Conservation (phyloP, 1,139 yeast genomes). For the Geotrichum cucujoidarum region DNA sequence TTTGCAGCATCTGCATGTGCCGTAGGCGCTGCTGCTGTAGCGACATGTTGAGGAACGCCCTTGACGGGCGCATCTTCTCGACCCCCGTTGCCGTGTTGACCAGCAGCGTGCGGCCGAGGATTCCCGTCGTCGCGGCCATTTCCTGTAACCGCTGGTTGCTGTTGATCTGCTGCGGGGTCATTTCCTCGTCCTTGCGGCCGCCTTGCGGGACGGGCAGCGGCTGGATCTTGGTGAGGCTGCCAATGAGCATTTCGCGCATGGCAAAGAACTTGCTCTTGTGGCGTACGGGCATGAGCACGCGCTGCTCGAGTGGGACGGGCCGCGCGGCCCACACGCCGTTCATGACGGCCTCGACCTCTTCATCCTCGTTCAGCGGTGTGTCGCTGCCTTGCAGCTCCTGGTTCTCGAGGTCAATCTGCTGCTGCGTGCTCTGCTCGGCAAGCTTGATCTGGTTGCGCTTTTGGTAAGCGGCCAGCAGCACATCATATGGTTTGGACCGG, state of each 20-base stretch:
- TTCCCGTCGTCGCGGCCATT: constrained; percentile 35
- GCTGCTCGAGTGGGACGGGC: constrained; percentile 78
- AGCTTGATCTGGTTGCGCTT: constrained; percentile 85
- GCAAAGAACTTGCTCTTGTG: constrained; percentile 67
- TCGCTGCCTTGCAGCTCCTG: constrained; percentile 28
- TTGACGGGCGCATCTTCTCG: constrained; percentile 34
- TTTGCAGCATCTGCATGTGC: constrained; percentile 21
- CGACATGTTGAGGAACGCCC: constrained; percentile 28
- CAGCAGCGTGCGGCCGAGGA: constrained; percentile 36
- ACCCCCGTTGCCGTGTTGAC: constrained; percentile 32
- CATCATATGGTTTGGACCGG: constrained; percentile 87
- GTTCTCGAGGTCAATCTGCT: constrained; percentile 36
- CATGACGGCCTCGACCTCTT: constrained; percentile 87
- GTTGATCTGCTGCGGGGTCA: constrained; percentile 15
- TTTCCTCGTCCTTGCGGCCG: constrained; percentile 2
- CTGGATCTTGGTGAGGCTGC: constrained; percentile 30
- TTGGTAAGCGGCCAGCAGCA: constrained; percentile 81
- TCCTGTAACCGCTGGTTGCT: constrained; percentile 22
- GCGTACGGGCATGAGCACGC: constrained; percentile 64
- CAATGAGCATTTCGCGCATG: constrained; percentile 53
- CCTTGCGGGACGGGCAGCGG: constrained; percentile 17
- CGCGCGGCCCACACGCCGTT: constrained; percentile 78
- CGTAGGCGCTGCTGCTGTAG: constrained; percentile 26
- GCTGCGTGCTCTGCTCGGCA: constrained; percentile 33
- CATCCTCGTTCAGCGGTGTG: constrained; percentile 57